These are phyloP conservation scores for Saturnispora diversa DNA, from an alignment of 805 yeast species.

Conservation along the genomic window DNA sequence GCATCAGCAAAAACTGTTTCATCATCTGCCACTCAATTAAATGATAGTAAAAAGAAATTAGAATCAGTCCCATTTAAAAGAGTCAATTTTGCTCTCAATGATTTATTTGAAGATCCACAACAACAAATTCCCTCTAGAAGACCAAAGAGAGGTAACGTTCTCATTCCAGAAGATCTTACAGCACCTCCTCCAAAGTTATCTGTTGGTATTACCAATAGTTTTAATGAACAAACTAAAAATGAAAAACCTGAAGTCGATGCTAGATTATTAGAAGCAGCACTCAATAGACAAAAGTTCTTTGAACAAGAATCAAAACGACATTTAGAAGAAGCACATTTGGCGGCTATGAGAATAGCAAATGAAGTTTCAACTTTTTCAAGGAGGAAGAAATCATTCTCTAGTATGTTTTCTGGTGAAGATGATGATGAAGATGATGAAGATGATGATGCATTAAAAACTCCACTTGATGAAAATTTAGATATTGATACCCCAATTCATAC, in stretches of 20 bases:
- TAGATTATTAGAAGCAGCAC: constrained; percentile 45
- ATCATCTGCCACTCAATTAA: constrained; percentile 1
- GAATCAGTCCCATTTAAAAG: constrained; percentile 34
- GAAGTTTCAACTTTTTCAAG: constrained; percentile 49
- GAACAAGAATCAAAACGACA: constrained; percentile 58
- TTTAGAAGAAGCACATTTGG: constrained; percentile 66
- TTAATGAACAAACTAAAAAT: constrained; percentile 26
- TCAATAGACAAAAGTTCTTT: constrained; percentile 50
- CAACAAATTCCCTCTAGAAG: constrained; percentile 54
- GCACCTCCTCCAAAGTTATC: constrained; percentile 58
- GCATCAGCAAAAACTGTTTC: neutral
- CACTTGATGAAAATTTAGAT: constrained; percentile 27
- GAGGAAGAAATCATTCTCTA: constrained; percentile 14
- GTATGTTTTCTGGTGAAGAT: constrained; percentile 17
- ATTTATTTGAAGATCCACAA: constrained; percentile 45
- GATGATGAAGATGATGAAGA: constrained; percentile 25
- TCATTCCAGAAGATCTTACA: constrained; percentile 57
- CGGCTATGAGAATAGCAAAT: constrained; percentile 61
- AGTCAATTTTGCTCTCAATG: constrained; percentile 45
- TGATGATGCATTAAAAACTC: constrained; percentile 7
- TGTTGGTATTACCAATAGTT: constrained; percentile 55
- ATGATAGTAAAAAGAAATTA: constrained; percentile 6
- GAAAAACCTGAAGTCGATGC: constrained; percentile 31
- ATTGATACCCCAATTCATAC: constrained; percentile 64
- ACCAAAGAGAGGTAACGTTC: constrained; percentile 46